A percentile compares a stretch with the other conserved stretches of the same genome.
Conservation (phyloP, 441 rosid species). For the Pelargonium citronellum region DNA sequence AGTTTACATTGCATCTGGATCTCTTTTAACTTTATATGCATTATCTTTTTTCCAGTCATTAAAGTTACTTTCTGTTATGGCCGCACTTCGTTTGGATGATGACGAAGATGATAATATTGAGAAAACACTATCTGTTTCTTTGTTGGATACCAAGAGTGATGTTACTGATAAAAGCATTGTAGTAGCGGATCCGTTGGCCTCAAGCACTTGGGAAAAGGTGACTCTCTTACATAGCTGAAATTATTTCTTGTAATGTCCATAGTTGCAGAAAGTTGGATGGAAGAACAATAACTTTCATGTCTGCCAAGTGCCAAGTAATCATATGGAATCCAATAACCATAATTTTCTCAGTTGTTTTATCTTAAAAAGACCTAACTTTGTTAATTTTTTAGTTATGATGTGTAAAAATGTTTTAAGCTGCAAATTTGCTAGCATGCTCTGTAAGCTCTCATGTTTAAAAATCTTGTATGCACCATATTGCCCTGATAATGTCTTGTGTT, state of each 20-base stretch:
- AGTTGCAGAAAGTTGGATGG: background rate
- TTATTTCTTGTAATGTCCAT: slow-evolving; percentile 12
- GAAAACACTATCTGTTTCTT: slow-evolving; percentile 47
- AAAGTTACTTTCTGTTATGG: slow-evolving; percentile 85
- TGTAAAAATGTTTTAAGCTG: slow-evolving; percentile 8
- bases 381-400: background rate
- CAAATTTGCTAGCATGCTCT: slow-evolving; percentile 3
- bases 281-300: background rate
- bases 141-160: slow-evolving; percentile 40
- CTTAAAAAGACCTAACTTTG: background rate
- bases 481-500: background rate
- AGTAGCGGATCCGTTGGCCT: slow-evolving; percentile 70
- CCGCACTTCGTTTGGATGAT: slow-evolving; percentile 70
- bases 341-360: background rate
- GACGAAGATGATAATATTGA: slow-evolving; percentile 63
- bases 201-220: slow-evolving; percentile 95
- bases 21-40: slow-evolving; percentile 24
- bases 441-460: background rate
- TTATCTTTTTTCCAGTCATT: slow-evolving; percentile 54
- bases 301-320: slow-evolving; percentile 6
- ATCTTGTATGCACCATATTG: background rate
- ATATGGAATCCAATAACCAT: background rate
- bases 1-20: slow-evolving; percentile 5
- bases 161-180: slow-evolving; percentile 50
- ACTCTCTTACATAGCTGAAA: slow-evolving; percentile 10